Base-by-base conservation (phyloP, 2,329 filamentous ascomycete species). In the Stagonosporopsis cucurbitacearum region DNA sequence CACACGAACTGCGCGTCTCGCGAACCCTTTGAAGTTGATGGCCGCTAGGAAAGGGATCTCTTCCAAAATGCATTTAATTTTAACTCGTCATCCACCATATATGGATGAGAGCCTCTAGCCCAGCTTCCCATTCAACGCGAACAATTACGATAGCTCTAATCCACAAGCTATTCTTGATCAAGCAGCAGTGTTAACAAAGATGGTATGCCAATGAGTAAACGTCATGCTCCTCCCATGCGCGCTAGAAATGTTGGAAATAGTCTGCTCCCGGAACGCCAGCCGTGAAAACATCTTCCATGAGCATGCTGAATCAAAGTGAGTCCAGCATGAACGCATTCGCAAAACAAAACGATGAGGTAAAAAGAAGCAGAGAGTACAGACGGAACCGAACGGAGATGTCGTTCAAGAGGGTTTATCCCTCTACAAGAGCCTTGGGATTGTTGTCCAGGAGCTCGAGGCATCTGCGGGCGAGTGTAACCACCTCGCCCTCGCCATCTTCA, bases 401-500 rank as follows among this genome's bases (percentile, higher is more conserved):
- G 48, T 59, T 53, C 22, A 41, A 49, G 33, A 44, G 6, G 13
- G 28, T 26, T 75, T 64, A 95, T 36, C 90, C 90, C 76, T 96
- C 92, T 62, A 95, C 91, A 63, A 96, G 88, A 43, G 88, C 82
- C 77, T 94, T 94, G 28, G 89, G 87, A 68, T 83, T 87, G 74
- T 91, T 89, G 46, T 90, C 91, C 30, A 96, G 80, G 3, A 96
- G 83, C 76, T 97, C 94, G 36, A 97, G 82, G 74, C 92, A 98
- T 66, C 92, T 86, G 70, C 94, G 90, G 22, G 95, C 94, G 65
- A 99, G 85, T 64, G 88, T 92, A 62, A 97, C 91, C 40, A 97
- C 93, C 75, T 98, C 94, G 54, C 89, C 91, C 75, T 97, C 93
- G 41, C 95, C 93, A 57, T 96, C 92, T 67, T 96, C 92, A 43